A percentile compares a stretch with the other conserved stretches of the same genome.
phyloP scores from a whole-genome alignment of 208 protist genomes.

The Naegleria fowleri region DNA sequence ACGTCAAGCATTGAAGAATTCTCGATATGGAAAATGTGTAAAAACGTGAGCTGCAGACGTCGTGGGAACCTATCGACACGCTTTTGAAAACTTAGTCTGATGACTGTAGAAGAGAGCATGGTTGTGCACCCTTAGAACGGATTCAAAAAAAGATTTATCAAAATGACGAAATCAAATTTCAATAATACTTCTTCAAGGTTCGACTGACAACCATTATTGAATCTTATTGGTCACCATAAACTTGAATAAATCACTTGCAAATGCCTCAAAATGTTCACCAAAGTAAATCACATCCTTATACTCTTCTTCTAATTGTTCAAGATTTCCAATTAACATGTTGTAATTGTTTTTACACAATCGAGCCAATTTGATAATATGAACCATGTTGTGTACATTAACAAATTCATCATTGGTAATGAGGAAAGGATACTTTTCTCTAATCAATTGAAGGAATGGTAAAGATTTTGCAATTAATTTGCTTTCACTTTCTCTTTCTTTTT shows the following conservation, averaged over 20 bases:
- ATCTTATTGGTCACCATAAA: background rate
- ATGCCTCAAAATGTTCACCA: background rate
- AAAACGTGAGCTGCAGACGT: too few species aligned
- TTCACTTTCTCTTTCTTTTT: background rate
- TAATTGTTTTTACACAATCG: background rate
- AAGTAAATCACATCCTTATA: background rate
- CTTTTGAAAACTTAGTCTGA: too few species aligned
- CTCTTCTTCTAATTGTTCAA: slow-evolving; percentile 9
- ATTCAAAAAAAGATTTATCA: too few species aligned
- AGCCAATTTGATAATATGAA: background rate
- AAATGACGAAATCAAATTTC: too few species aligned
- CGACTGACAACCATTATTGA: background rate
- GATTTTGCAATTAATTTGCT: background rate
- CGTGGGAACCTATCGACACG: too few species aligned
- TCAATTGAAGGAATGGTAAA: slow-evolving; percentile 16
- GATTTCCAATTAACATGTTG: background rate
- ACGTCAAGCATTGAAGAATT: too few species aligned
- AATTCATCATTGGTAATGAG: background rate
- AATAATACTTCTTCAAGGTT: too few species aligned
- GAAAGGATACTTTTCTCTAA: slow-evolving; percentile 14
- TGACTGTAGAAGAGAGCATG: too few species aligned
- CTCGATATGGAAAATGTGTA: too few species aligned
- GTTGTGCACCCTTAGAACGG: too few species aligned
- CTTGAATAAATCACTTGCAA: slow-evolving; percentile 3
- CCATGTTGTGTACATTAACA: slow-evolving; percentile 16